Conservation (phyloP, 306 rosid genomes). For the Arachis stenosperma region DNA sequence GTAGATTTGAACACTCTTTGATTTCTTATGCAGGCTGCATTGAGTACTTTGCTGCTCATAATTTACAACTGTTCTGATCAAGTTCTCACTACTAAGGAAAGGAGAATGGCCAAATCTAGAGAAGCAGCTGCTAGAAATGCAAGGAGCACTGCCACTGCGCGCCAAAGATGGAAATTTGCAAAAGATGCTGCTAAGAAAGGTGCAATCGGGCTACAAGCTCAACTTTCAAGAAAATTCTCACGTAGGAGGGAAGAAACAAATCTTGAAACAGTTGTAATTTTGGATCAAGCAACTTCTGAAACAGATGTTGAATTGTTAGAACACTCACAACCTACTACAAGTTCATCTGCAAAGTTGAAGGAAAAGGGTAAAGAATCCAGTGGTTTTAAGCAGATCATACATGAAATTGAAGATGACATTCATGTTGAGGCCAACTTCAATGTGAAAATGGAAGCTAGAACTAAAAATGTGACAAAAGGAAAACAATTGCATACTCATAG, state of each 20-base stretch:
- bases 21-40: constrained; percentile 87
- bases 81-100: constrained; percentile 85
- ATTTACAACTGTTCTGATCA: constrained; percentile 97
- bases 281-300: constrained; percentile 49
- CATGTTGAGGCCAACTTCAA: constrained; percentile 48
- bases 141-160: constrained; percentile 72
- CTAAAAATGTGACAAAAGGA: constrained; percentile 56
- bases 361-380: constrained; percentile 50
- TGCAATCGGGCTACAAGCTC: constrained; percentile 82
- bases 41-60: constrained; percentile 88
- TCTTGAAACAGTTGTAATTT: constrained; percentile 58
- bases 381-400: constrained; percentile 52
- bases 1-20: constrained; percentile 45
- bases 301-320: constrained; percentile 45
- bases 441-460: constrained; percentile 49
- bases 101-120: constrained; percentile 80
- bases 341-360: constrained; percentile 48
- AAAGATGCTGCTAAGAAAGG: constrained; percentile 85
- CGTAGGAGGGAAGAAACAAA: constrained; percentile 47
- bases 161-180: constrained; percentile 78
- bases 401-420: constrained; percentile 67
- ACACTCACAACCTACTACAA: constrained; percentile 38
- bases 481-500: constrained; percentile 62
- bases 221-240: constrained; percentile 70
- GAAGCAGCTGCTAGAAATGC: constrained; percentile 94